Conservation (phyloP, 495 filamentous ascomycete species). For the Hyphodiscus hymeniophilus region DNA sequence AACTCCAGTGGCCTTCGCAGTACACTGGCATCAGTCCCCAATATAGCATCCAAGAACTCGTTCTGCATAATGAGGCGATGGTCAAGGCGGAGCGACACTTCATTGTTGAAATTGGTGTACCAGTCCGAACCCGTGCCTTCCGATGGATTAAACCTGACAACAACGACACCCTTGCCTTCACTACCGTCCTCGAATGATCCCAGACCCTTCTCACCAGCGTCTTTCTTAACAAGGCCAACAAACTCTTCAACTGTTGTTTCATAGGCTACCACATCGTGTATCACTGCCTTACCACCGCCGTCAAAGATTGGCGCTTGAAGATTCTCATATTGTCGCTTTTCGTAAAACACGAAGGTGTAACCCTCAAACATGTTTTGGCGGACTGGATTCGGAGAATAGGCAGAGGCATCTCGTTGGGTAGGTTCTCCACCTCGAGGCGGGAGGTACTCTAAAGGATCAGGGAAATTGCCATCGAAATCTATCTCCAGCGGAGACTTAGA, state of each 20-base stretch:
- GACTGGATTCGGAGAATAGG: conserved; percentile 59
- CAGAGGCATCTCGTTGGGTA: conserved; percentile 45
- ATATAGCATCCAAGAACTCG: conserved; percentile 87
- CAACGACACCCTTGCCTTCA: conserved; percentile 61
- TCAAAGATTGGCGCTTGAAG: conserved; percentile 64
- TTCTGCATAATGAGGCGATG: conserved; percentile 82
- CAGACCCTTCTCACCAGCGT: conserved; percentile 63
- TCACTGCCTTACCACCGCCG: conserved; percentile 74
- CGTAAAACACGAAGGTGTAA: conserved; percentile 84
- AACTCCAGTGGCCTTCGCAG: conserved; percentile 55
- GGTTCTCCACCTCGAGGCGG: conserved; percentile 72
- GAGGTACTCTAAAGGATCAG: conserved; percentile 59
- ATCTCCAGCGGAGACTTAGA: conserved; percentile 58
- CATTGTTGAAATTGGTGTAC: conserved; percentile 56
- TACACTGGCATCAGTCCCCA: conserved; percentile 62
- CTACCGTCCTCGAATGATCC: conserved; percentile 53
- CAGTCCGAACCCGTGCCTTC: conserved; percentile 57
- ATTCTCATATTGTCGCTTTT: conserved; percentile 68
- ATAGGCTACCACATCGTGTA: conserved; percentile 51
- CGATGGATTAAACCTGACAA: conserved; percentile 63
- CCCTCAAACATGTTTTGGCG: conserved; percentile 72
- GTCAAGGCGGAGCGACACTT: conserved; percentile 60
- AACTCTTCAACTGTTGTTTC: conserved; percentile 69
- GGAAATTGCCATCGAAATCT: conserved; percentile 80
- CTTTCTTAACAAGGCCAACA: conserved; percentile 64